phyloP scores from a whole-genome alignment of 2,329 filamentous ascomycete genomes.

The Penicillium sp. region DNA sequence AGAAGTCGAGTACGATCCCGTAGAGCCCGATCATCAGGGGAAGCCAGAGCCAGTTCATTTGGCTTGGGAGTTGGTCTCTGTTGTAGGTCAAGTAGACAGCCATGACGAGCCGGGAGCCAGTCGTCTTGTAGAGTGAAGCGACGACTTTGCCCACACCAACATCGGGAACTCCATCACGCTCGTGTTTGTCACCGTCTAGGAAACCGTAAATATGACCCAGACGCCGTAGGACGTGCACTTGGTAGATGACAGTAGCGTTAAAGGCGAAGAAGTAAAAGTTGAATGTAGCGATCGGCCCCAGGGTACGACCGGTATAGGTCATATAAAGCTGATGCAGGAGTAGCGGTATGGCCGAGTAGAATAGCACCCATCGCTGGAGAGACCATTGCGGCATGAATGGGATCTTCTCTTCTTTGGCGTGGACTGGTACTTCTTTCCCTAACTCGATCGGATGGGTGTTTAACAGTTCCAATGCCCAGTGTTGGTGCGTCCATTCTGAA shows the following conservation, averaged over 20 bases:
- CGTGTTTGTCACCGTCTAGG: constrained; percentile 25
- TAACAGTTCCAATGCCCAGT: constrained; percentile 26
- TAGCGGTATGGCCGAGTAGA: constrained; percentile 41
- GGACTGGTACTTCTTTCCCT: constrained; percentile 35
- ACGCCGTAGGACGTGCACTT: constrained; percentile 24
- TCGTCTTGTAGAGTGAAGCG: constrained; percentile 34
- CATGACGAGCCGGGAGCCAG: constrained; percentile 35
- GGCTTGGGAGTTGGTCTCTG: constrained; percentile 21
- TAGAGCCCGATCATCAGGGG: constrained; percentile 33
- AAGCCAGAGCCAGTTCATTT: constrained; percentile 36
- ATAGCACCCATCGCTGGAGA: constrained; percentile 43
- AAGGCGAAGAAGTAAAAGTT: constrained; percentile 42
- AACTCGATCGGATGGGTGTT: constrained; percentile 28
- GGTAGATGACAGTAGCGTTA: constrained; percentile 43
- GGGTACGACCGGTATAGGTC: constrained; percentile 29
- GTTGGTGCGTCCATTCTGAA: constrained; percentile 26
- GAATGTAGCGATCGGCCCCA: constrained; percentile 35
- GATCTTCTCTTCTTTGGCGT: constrained; percentile 44
- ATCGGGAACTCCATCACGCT: constrained; percentile 44
- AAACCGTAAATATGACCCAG: constrained; percentile 23
- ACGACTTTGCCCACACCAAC: constrained; percentile 37
- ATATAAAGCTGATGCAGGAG: constrained; percentile 39
- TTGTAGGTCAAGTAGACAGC: constrained; percentile 34
- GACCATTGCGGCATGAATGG: constrained; percentile 40
- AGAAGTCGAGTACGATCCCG: constrained; percentile 27